Base-by-base conservation (phyloP, 1,284 basidiomycete genomes). In the Mixia osmundae region DNA sequence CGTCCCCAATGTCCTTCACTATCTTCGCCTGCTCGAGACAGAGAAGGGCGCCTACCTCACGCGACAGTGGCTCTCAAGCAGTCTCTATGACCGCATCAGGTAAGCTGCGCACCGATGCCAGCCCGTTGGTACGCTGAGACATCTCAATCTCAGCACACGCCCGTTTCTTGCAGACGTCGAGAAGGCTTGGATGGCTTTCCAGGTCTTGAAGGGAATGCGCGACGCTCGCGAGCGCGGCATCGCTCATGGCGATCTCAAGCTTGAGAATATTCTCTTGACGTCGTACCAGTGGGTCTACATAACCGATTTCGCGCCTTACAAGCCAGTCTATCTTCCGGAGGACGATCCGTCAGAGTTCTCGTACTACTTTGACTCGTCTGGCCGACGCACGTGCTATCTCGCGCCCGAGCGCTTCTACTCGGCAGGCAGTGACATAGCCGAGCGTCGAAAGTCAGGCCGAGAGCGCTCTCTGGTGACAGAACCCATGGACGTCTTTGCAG, bases 131-230 rank as follows among this genome's bases (percentile, higher is more conserved):
- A 18, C 3, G 14, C 10, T 20, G 15, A 29, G 27, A n/a, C n/a
- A n/a, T n/a, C 25, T 31, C 20, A 22, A 18, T 8, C 22, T 2
- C 46, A 94, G 89, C 53, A 97, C 87, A 2, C 76, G 91, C 20
- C 91, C 91, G 1, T 97, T 97, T 58, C 63, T 97, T 33, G 76
- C 72, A 39, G 55, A 65, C 36, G 68, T 94, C 30, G 91, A 99
- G 63, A 97, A 97, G 66, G 82, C 83, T 52, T 99, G 91, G 91
- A 82, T 97, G 44, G 74, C 78, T 0, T 99, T 85, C 53, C 89
- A 97, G 56, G 64, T 97, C 2, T 62, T 97, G 35, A 75, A 69
- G 21, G 82, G 76, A 2, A 66, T 99, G 41, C 68, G 74, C 22
- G 79, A 83, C 45, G 71, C 80, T 1, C 69, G 79, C 18, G 72